Percentiles rank a stretch among this genome's conserved stretches.
These are phyloP conservation scores for Myxozyma kluyveri DNA, from an alignment of 805 yeast species.

Conservation along the genomic window DNA sequence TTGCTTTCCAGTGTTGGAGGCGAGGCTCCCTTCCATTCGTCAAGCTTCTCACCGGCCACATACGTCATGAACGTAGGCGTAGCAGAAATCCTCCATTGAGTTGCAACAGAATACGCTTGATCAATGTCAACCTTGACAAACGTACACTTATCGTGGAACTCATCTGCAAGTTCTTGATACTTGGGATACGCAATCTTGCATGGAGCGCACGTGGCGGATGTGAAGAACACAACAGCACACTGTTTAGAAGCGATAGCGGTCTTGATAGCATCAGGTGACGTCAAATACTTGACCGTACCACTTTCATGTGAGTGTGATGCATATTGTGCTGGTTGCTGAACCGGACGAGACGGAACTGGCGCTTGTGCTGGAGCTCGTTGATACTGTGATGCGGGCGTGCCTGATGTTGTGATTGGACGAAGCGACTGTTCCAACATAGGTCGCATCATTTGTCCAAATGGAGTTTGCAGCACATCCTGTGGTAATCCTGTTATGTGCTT, in stretches of 20 bases:
- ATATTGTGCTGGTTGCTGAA: not conserved
- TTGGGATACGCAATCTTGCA: slow-evolving; percentile 31
- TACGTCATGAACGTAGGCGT: slow-evolving; percentile 33
- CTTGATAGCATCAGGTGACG: slow-evolving; percentile 22
- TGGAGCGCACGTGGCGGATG: slow-evolving; percentile 32
- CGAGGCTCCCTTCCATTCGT: slow-evolving; percentile 33
- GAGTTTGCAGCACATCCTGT: slow-evolving; percentile 49
- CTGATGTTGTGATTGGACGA: slow-evolving; percentile 33
- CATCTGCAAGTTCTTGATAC: slow-evolving; percentile 29
- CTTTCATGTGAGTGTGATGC: not conserved
- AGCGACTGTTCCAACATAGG: slow-evolving; percentile 38
- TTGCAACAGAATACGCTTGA: slow-evolving; percentile 23
- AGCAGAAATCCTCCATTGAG: slow-evolving; percentile 28
- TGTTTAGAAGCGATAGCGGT: slow-evolving; percentile 10
- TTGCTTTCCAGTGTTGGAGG: slow-evolving; percentile 28
- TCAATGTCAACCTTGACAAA: slow-evolving; percentile 32
- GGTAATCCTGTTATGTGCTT: slow-evolving; percentile 54
- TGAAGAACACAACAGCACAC: slow-evolving; percentile 29
- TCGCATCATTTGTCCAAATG: slow-evolving; percentile 50
- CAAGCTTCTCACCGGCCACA: slow-evolving; percentile 26
- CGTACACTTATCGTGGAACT: slow-evolving; percentile 12
- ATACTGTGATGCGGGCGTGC: slow-evolving; percentile 4
- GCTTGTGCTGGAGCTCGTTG: slow-evolving; percentile 1
- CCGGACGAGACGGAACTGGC: not conserved
- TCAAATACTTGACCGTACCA: slow-evolving; percentile 15